Conservation (phyloP, 1,284 basidiomycete species). For the Puccinia triticina region DNA sequence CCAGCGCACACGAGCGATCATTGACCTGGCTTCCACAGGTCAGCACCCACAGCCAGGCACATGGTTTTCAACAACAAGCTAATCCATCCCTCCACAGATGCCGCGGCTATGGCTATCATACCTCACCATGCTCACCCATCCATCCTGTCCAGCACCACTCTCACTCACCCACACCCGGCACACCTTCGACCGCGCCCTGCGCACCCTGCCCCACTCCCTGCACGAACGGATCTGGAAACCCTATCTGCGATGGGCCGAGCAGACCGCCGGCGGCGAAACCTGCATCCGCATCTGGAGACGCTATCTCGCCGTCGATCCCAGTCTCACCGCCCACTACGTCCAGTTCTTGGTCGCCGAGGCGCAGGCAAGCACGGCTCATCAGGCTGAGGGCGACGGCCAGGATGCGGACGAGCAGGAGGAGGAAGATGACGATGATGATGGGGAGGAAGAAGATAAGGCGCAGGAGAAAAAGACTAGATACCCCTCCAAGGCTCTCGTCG, state of each 20-base stretch:
- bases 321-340: slow-evolving; percentile 58
- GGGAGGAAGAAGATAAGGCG: slow-evolving; percentile 73
- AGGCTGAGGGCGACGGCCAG: slow-evolving; percentile 48
- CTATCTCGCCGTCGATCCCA: slow-evolving; percentile 70
- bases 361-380: slow-evolving; percentile 51
- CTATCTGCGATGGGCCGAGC: slow-evolving; percentile 92
- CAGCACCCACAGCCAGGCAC: slow-evolving; percentile 60
- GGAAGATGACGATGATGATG: neutral
- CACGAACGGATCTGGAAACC: slow-evolving; percentile 91
- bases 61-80: neutral
- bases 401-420: neutral
- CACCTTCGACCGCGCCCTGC: slow-evolving; percentile 91
- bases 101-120: slow-evolving; percentile 94
- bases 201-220: slow-evolving; percentile 90
- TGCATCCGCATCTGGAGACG: slow-evolving; percentile 86
- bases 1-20: slow-evolving; percentile 86
- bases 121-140: slow-evolving; percentile 84
- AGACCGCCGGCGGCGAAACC: slow-evolving; percentile 73
- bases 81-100: slow-evolving; percentile 67
- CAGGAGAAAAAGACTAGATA: slow-evolving; percentile 67
- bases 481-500: slow-evolving; percentile 80
- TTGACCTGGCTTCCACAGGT: slow-evolving; percentile 91
- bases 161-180: slow-evolving; percentile 86
- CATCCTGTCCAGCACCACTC: slow-evolving; percentile 79
- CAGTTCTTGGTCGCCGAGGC: slow-evolving; percentile 55